Evolutionary conservation across 192 early-diverging fungal species (phyloP).

Genomic region (Podila horticola): DNA sequence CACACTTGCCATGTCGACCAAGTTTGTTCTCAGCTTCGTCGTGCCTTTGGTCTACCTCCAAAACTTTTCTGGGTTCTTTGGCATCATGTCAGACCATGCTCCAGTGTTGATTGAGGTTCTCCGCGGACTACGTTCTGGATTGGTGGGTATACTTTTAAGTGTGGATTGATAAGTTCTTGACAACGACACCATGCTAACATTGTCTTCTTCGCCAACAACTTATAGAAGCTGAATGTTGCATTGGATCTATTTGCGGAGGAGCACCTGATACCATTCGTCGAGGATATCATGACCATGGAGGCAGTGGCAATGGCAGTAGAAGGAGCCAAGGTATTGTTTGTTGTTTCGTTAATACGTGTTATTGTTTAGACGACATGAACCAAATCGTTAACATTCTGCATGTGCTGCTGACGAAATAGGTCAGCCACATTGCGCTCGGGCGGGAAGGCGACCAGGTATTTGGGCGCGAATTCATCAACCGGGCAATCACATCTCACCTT

Average conservation of each 20-base stretch:
- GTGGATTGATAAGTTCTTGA: not conserved
- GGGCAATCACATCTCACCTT: constrained; percentile 62
- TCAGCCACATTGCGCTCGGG: constrained; percentile 59
- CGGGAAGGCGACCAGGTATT: constrained; percentile 53
- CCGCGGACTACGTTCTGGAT: constrained; percentile 40
- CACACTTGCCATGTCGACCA: constrained; percentile 46
- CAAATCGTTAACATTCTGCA: not conserved
- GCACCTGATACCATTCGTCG: constrained; percentile 60
- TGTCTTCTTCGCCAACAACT: not conserved
- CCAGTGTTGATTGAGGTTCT: constrained; percentile 58
- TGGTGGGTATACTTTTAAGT: constrained; percentile 22
- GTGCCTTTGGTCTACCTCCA: constrained; percentile 60
- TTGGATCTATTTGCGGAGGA: constrained; percentile 57
- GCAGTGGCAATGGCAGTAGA: constrained; percentile 62
- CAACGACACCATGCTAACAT: not conserved
- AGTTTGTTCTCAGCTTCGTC: constrained; percentile 59
- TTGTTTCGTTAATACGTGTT: not conserved
- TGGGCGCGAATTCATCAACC: constrained; percentile 54
- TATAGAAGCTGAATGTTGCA: constrained; percentile 32
- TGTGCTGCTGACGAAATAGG: constrained; percentile 14
- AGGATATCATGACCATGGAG: constrained; percentile 62
- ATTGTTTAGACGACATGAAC: not conserved
- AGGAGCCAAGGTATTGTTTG: constrained; percentile 54
- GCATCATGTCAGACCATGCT: constrained; percentile 56
- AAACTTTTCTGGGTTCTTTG: constrained; percentile 60